A percentile compares a stretch with the other conserved stretches of the same genome.
These are phyloP conservation scores for Lentinula edodes DNA, from an alignment of 768 basidiomycete genomes.

Conservation along the genomic window DNA sequence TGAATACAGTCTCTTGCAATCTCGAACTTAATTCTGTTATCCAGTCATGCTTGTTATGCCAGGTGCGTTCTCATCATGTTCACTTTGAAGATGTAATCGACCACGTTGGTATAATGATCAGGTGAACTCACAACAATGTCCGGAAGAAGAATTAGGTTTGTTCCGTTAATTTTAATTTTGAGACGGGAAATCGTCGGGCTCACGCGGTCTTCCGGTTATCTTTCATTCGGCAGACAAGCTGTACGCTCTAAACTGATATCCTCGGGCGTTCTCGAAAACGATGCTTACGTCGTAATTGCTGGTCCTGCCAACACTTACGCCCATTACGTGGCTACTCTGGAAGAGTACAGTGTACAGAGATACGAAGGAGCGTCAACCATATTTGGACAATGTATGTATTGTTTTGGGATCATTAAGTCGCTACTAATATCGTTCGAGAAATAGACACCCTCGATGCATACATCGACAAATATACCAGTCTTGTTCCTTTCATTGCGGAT, in stretches of 20 bases:
- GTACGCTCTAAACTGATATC: slow-evolving; percentile 61
- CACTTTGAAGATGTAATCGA: slow-evolving; percentile 52
- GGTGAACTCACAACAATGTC: slow-evolving; percentile 27
- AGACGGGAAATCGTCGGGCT: slow-evolving; percentile 13
- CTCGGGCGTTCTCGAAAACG: slow-evolving; percentile 52
- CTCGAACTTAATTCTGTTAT: not conserved
- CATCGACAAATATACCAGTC: slow-evolving; percentile 65
- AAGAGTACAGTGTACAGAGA: slow-evolving; percentile 71
- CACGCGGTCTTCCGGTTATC: slow-evolving; percentile 4
- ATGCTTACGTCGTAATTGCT: slow-evolving; percentile 72
- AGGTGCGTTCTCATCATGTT: slow-evolving; percentile 35
- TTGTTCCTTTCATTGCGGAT: slow-evolving; percentile 59
- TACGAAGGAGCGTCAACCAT: slow-evolving; percentile 82
- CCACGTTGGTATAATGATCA: slow-evolving; percentile 61
- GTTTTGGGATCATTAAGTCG: not conserved
- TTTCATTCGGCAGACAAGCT: slow-evolving; percentile 48
- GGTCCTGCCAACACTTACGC: slow-evolving; percentile 81
- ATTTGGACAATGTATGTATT: slow-evolving; percentile 61
- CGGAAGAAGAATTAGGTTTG: not conserved
- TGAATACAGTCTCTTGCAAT: not conserved
- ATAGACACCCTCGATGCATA: slow-evolving; percentile 65
- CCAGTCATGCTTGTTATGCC: slow-evolving; percentile 69
- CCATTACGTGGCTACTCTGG: slow-evolving; percentile 67
- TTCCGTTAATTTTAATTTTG: slow-evolving; percentile 10
- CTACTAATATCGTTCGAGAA: not conserved